Base-by-base conservation (phyloP, 169 alveolate genomes). In the Cryptosporidium sp. region DNA sequence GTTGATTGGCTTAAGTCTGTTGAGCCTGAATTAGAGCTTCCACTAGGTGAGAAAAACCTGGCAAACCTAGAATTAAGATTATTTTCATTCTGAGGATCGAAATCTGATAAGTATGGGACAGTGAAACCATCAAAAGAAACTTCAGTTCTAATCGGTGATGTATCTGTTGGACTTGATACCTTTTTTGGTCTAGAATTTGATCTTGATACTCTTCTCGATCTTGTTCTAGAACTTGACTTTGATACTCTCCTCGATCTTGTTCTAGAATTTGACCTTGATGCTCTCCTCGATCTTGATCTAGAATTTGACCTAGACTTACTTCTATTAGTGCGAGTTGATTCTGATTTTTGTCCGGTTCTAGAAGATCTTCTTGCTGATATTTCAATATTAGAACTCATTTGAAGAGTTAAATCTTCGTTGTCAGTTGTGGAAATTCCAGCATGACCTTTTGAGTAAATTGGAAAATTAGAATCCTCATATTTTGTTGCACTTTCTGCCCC, bases 191-290 rank as follows among this genome's bases (percentile, higher is more conserved):
- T 70, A 23, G 85, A 42, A 35, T 18, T 23, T 14, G 45, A 12
- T 16, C 23, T 33, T 21, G 85, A 45, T 14, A 5, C 26, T n/a
- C 35, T 18, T 39, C 68, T 70, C 1, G 68, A 10, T n/a, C 48
- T 70, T 29, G 60, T 18, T 7, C 35, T 70, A 21, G 84, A 39
- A 31, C 18, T 21, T 10, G 44, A 9, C 18, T 7, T 31, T 42
- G 85, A 45, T 14, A 14, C 9, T n/a, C 35, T 18, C 44, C 85
- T 70, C 10, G 68, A 12, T 42, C 48, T 45, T 31, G 61, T 21
- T 39, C 85, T 70, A 9, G 85, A 39, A 35, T 31, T 70, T n/a
- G 69, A 45, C 7, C 62, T 33, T 42, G 85, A 23, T 1, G 5
- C 9, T n/a, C 35, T 18, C 65, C 85, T 70, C 23, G 68, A 12